Evolutionary conservation across 177 flowering plant genomes (phyloP).

Genomic region (Vitis hybrid): DNA sequence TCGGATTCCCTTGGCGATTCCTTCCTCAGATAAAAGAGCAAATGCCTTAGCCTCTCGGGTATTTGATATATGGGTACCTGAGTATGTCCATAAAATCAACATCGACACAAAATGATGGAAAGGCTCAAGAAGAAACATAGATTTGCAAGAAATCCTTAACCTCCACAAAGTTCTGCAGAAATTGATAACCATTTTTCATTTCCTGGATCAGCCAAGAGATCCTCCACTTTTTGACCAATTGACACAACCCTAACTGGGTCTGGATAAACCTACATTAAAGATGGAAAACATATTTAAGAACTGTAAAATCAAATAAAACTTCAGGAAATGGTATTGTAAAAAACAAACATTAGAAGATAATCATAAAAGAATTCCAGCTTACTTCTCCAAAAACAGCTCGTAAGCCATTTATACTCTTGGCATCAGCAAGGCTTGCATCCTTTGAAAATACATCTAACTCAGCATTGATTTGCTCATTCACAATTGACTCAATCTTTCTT

Average conservation of each 20-base stretch:
- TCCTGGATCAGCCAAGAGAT: slow-evolving; percentile 76
- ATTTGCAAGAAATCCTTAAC: slow-evolving; percentile 29
- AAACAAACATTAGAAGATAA: not conserved
- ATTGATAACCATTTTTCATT: slow-evolving; percentile 74
- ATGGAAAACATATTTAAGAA: not conserved
- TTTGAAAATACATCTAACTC: slow-evolving; percentile 74
- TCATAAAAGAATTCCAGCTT: slow-evolving; percentile 21
- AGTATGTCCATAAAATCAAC: slow-evolving; percentile 7
- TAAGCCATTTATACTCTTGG: slow-evolving; percentile 80
- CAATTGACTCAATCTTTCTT: slow-evolving; percentile 78
- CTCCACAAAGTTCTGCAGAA: slow-evolving; percentile 97
- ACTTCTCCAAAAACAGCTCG: slow-evolving; percentile 99
- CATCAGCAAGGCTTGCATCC: slow-evolving; percentile 77
- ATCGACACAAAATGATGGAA: slow-evolving; percentile 2
- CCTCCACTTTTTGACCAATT: slow-evolving; percentile 85
- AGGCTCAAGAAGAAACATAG: slow-evolving; percentile 3
- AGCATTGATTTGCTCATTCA: slow-evolving; percentile 80
- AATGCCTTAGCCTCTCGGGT: slow-evolving; percentile 93
- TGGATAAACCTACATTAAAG: slow-evolving; percentile 70
- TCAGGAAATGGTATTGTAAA: no score
- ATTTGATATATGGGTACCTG: slow-evolving; percentile 94
- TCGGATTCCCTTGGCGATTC: slow-evolving; percentile 89
- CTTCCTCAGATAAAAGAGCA: slow-evolving; percentile 91
- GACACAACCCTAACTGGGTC: slow-evolving; percentile 97
- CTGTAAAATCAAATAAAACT: no score